These are phyloP conservation scores for Groenewaldozyma tartarivorans DNA, from an alignment of 805 yeast genomes.

Conservation along the genomic window DNA sequence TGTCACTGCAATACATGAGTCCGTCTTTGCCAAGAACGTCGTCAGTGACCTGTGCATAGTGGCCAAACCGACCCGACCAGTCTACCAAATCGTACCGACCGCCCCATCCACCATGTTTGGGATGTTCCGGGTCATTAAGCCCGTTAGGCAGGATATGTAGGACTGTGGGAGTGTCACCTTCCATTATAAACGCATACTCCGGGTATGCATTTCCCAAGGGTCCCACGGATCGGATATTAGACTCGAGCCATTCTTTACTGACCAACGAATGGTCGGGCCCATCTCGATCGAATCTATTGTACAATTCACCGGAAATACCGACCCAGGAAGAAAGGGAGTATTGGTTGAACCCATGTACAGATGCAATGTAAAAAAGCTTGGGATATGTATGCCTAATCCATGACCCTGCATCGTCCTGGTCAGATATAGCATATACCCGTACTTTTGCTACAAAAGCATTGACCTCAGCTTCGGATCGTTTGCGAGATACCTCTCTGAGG, in stretches of 20 bases:
- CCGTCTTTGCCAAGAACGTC: conserved; percentile 1
- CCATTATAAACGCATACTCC: conserved; percentile 1
- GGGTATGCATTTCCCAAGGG: not conserved
- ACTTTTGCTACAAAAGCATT: not conserved
- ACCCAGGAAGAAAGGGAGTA: too few species aligned
- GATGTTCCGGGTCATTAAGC: not conserved
- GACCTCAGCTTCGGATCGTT: not conserved
- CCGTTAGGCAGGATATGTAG: not conserved
- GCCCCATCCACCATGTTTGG: conserved; percentile 1
- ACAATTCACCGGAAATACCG: not conserved
- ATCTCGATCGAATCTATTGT: not conserved
- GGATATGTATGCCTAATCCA: conserved; percentile 1
- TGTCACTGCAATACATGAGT: not conserved
- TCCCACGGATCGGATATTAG: not conserved
- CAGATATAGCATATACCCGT: not conserved
- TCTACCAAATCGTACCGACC: not conserved
- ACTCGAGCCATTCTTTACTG: not conserved
- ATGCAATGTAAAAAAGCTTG: too few species aligned
- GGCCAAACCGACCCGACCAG: not conserved
- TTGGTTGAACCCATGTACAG: too few species aligned
- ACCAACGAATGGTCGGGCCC: not conserved
- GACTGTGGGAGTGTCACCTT: conserved; percentile 1
- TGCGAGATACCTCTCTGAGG: not conserved
- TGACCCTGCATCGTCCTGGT: not conserved
- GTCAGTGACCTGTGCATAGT: not conserved